Base-by-base conservation (phyloP, 257 asterid species). In the Nicotiana tomentosiformis region DNA sequence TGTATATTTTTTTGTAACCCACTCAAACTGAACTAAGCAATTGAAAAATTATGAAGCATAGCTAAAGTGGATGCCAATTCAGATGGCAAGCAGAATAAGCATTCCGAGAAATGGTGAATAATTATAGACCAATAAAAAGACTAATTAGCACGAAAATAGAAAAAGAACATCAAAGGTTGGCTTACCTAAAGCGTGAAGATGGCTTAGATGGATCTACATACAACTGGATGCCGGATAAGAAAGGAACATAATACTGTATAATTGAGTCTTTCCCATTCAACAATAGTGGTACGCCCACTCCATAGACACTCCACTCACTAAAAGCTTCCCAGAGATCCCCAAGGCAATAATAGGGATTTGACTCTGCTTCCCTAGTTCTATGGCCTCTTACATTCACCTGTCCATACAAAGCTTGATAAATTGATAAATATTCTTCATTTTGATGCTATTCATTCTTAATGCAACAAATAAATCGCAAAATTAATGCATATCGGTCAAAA, bases 161-260 rank as follows among this genome's bases (percentile, higher is more conserved):
- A 53, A 82, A 85, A 68, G 35, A 37, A 64, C 72, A 82, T 53
- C 64, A 80, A 66, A 69, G 56, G 74, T 49, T 35, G 46, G 79
- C 90, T 88, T 83, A 92, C 97, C 89, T 81, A 84, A 66, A 7
- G 43, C 80, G 81, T 64, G 88, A 83, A 84, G 88, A 86, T 46
- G 88, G 87, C 86, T 85, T 86, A n/a, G 85, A 79, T 2, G 91
- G 89, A 87, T 93, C 95, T 5, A 81, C 66, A 55, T 91, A 94
- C 86, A 95, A 72, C 85, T 94, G 97, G 46, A 95, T 91, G 82
- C 98, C 99, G 2, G 99, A 95, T 78, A 94, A 84, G 84, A 61
- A 89, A 0, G 98, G 99, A 68, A 87, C 90, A 86, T 91, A 95
- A 87, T 90, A 95, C 74, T 94, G 98, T 68, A 88, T 86, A 30